Base-by-base conservation (phyloP, 768 basidiomycete species). In the Agaricus subrufescens region DNA sequence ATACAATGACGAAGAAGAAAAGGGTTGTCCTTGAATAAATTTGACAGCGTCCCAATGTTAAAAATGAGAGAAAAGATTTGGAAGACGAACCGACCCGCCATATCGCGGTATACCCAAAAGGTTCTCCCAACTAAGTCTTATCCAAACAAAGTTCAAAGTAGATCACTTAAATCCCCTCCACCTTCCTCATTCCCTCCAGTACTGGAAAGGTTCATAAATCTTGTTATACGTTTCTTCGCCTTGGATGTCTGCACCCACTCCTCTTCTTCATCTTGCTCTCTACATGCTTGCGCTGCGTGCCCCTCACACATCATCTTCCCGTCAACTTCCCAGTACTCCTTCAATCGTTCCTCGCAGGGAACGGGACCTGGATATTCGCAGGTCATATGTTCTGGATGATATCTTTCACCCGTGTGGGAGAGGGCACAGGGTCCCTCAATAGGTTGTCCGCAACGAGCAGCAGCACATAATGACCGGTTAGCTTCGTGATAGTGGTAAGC, bases 381-480 rank as follows among this genome's bases (percentile, higher is more conserved):
- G 27, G 83, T 74, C 65, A 97, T 80, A 67, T 94, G 93, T 57
- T 91, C 90, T 4, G 93, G 91, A 67, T 96, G 94, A 71, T 87
- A 96, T 30, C 88, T 80, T 63, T 83, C 84, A 9, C 89, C 88
- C 10, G 83, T 73, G 61, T 94, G 86, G 15, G 90, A 91, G 19
- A 95, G 84, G 10, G 94, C 91, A 67, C 94, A 97, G 1, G 93
- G 86, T 1, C 94, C 94, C 71, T 98, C 94, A 60, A 98, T 93
- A 4, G 94, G 94, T 67, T 87, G 83, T 3, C 89, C 86, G 68
- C 94, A 98, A 15, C 74, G 75, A 11, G 81, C 67, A 2, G 90
- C 83, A 9, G 91, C 83, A 63, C 94, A 98, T 0, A 98, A 77
- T 10, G 94, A 94, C 61, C 88, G 80, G 71, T 96, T 96, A 46